phyloP scores from a whole-genome alignment of 805 yeast species.

The Yarrowia osloensis region DNA sequence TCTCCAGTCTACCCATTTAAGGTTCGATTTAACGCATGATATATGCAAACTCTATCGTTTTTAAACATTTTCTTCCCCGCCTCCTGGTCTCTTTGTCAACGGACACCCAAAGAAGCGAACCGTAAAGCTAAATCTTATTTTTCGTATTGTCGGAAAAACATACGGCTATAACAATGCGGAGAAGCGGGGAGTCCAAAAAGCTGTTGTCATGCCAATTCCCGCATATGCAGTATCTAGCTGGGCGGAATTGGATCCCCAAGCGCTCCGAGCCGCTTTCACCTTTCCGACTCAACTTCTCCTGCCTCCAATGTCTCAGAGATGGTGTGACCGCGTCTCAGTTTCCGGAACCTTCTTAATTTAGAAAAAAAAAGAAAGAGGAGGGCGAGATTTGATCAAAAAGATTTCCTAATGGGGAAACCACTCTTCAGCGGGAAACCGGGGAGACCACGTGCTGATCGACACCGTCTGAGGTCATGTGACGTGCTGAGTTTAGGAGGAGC shows the following conservation, averaged over 20 bases:
- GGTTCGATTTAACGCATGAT: not conserved
- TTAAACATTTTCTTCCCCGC: not conserved
- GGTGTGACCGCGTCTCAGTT: not conserved
- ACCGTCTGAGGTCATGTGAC: not conserved
- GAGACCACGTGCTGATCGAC: conserved; percentile 15
- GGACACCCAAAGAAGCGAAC: conserved; percentile 21
- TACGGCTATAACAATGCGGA: conserved; percentile 8
- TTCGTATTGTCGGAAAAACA: conserved; percentile 20
- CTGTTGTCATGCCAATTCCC: not conserved
- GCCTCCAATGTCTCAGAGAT: not conserved
- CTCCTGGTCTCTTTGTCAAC: conserved; percentile 15
- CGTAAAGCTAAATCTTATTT: not conserved
- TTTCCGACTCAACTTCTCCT: too few species aligned
- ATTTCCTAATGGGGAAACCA: not conserved
- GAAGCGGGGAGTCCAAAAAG: not conserved
- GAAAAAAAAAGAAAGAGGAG: not conserved
- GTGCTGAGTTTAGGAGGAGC: not conserved
- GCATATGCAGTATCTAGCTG: not conserved
- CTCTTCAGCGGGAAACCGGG: not conserved
- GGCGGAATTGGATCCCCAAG: not conserved
- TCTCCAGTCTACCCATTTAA: not conserved
- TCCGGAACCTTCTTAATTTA: not conserved
- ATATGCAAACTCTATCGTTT: not conserved
- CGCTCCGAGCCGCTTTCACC: not conserved
- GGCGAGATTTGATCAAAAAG: not conserved